Percentiles rank a stretch among this genome's conserved stretches.
These are phyloP conservation scores for Arachis hypogaea DNA, from an alignment of 306 rosid species.

Conservation along the genomic window DNA sequence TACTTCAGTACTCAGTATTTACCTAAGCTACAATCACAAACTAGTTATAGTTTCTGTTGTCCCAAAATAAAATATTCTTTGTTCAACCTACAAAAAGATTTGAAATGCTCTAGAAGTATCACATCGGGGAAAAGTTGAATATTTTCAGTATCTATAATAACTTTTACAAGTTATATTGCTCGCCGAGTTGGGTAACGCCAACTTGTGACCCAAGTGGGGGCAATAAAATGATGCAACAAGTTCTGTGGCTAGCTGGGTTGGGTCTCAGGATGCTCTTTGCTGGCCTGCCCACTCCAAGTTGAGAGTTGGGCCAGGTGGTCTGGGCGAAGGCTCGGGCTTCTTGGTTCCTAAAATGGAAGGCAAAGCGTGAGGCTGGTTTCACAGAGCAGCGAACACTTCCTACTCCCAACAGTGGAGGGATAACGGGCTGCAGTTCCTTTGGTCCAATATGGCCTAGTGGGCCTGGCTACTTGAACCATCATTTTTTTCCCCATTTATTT, in stretches of 20 bases:
- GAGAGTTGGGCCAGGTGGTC: not conserved
- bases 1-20: too few species aligned
- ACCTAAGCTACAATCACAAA: too few species aligned
- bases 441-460: not conserved
- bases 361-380: conserved; percentile 42
- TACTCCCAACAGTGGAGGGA: conserved; percentile 39
- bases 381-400: conserved; percentile 46
- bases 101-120: not conserved
- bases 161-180: accelerated
- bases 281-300: not conserved
- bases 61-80: too few species aligned
- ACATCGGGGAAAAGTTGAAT: not conserved
- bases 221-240: not conserved
- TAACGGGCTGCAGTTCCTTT: not conserved
- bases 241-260: not conserved
- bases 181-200: conserved; percentile 12
- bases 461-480: conserved; percentile 1
- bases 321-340: not conserved
- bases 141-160: not conserved
- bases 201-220: conserved; percentile 13
- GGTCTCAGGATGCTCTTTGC: not conserved
- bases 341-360: conserved; percentile 1
- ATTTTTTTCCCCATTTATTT: not conserved
- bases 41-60: too few species aligned
- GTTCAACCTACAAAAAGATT: too few species aligned